Evolutionary conservation across 2,329 filamentous ascomycete genomes (phyloP), one percentile per base, ranked within the genome.

Genomic region (Apiospora koreana): DNA sequence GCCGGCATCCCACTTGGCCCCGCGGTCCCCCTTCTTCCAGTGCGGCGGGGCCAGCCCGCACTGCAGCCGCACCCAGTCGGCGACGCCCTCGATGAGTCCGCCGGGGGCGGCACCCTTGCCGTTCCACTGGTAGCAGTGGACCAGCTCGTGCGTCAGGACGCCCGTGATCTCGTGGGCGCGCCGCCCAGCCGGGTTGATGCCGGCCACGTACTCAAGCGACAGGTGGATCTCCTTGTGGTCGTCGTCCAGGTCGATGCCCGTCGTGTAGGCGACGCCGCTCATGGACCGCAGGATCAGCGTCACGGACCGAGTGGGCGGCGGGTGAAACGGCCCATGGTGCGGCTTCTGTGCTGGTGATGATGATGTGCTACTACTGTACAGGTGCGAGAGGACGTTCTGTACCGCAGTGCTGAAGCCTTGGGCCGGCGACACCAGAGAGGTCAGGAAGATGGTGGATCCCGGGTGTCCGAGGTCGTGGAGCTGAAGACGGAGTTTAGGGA

Each of bases 171-270:
- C 94, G 48, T 86, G 76, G 31, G 78, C 73, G 16, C 82, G 81
- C 66, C 86, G 85, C 14, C 81, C 75, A 0, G 79, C 66, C 0
- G 86, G 76, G 43, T 76, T 69, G 73, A 89, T 83, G 64, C 78
- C 75, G 58, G 83, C 77, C 74, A 97, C 90, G 83, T 98, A 97
- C 65, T 86, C 83, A 1, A 95, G 88, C 21, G 90, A 94, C 80
- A 98, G 87, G 82, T 98, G 94, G 73, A 98, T 96, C 80, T 97
- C 94, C 79, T 98, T 98, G 85, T 97, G 94, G 77, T 96, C 93
- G 72, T 86, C 75, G 81, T 97, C 95, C 14, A 97, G 86, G 48
- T 94, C 92, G 12, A 85, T 88, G 73, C 94, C 93, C 0, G 89
- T 94, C 1, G 95, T 98, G 83, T 98, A 97, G 25, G 95, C 95